Conservation (phyloP, 2,329 filamentous ascomycete genomes). For the Didymellaceae sp. region DNA sequence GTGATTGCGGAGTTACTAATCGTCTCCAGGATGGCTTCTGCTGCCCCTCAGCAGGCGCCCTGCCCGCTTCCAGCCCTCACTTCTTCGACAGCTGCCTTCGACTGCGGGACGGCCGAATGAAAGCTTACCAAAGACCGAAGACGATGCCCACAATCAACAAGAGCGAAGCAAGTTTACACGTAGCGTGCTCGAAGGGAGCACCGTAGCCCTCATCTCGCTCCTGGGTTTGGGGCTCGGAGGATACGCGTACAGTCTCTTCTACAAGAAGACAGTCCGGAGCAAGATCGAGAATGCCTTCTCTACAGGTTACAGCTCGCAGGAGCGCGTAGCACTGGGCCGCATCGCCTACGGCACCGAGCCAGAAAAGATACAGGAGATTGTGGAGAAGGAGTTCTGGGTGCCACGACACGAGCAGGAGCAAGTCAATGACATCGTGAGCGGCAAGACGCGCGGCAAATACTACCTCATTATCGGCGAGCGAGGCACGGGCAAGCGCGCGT, state of each 20-base stretch:
- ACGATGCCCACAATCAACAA: slow-evolving; percentile 13
- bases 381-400: slow-evolving; percentile 75
- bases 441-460: slow-evolving; percentile 78
- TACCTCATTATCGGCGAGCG: slow-evolving; percentile 92
- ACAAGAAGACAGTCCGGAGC: slow-evolving; percentile 37
- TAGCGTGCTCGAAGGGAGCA: slow-evolving; percentile 45
- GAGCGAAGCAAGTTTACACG: slow-evolving; percentile 40
- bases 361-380: slow-evolving; percentile 35
- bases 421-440: slow-evolving; percentile 82
- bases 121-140: background rate
- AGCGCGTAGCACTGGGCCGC: slow-evolving; percentile 40
- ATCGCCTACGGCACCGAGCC: slow-evolving; percentile 39
- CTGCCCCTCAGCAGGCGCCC: slow-evolving; percentile 35
- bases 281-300: slow-evolving; percentile 47
- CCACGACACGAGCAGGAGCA: slow-evolving; percentile 77
- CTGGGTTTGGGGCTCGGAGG: slow-evolving; percentile 43
- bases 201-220: slow-evolving; percentile 44
- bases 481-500: slow-evolving; percentile 92
- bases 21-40: slow-evolving; percentile 36
- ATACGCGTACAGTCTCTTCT: slow-evolving; percentile 44
- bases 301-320: slow-evolving; percentile 43
- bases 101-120: background rate
- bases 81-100: slow-evolving; percentile 21
- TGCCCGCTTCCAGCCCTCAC: slow-evolving; percentile 15
- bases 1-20: background rate